These are phyloP conservation scores for Colletotrichum siamense DNA, from an alignment of 2,329 filamentous ascomycete species.

Conservation along the genomic window DNA sequence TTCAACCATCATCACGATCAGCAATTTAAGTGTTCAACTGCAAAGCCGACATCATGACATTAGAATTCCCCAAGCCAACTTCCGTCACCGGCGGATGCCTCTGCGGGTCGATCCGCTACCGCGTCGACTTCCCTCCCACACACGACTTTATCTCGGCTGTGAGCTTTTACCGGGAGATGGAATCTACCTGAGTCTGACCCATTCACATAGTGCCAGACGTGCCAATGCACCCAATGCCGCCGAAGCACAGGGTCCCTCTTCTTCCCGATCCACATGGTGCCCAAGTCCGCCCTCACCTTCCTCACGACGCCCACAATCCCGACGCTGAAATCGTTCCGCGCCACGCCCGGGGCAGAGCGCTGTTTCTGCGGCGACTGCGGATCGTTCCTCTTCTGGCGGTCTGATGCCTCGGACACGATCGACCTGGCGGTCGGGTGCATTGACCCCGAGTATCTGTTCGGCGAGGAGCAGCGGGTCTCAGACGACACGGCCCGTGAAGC, in stretches of 20 bases:
- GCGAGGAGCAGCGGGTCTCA: slow-evolving; percentile 12
- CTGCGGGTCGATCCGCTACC: slow-evolving; percentile 54
- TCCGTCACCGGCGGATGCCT: slow-evolving; percentile 55
- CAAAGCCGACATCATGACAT: neutral
- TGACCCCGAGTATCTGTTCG: slow-evolving; percentile 45
- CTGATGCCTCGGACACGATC: slow-evolving; percentile 32
- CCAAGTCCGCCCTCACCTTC: slow-evolving; percentile 38
- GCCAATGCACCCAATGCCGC: slow-evolving; percentile 61
- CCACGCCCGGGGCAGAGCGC: slow-evolving; percentile 44
- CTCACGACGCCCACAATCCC: slow-evolving; percentile 19
- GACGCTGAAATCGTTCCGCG: slow-evolving; percentile 43
- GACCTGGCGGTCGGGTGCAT: slow-evolving; percentile 47
- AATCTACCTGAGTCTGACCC: no score
- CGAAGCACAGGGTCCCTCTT: slow-evolving; percentile 54
- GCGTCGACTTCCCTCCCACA: slow-evolving; percentile 47
- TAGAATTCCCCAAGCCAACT: slow-evolving; percentile 26
- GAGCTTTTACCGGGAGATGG: no score
- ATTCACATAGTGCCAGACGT: slow-evolving; percentile 35
- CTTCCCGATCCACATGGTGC: slow-evolving; percentile 43
- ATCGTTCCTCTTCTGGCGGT: slow-evolving; percentile 51
- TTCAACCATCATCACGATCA: neutral
- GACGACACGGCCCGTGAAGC: neutral
- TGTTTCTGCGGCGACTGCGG: slow-evolving; percentile 56
- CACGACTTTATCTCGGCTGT: slow-evolving; percentile 47
- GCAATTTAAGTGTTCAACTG: neutral